phyloP scores from a whole-genome alignment of 768 basidiomycete genomes.

The Leccinum incarnatum region DNA sequence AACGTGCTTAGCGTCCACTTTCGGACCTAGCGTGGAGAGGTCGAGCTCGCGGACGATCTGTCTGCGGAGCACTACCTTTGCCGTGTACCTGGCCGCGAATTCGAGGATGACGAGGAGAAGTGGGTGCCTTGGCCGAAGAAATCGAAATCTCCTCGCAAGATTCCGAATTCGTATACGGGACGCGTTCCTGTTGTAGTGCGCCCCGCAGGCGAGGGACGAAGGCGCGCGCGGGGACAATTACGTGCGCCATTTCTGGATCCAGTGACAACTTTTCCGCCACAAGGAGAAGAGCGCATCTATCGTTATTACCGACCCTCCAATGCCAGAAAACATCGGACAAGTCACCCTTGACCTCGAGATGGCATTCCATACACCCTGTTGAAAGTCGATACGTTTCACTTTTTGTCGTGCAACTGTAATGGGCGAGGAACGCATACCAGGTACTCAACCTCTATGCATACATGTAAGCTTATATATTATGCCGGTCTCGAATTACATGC shows the following conservation, averaged over 20 bases:
- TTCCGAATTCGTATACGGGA: neutral
- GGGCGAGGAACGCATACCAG: neutral
- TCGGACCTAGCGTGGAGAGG: neutral
- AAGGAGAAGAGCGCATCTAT: conserved; percentile 15
- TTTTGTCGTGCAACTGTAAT: neutral
- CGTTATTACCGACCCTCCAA: neutral
- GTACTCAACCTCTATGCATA: neutral
- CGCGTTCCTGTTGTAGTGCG: conserved; percentile 1
- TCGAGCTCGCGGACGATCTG: conserved; percentile 1
- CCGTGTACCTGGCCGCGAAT: neutral
- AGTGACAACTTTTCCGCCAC: neutral
- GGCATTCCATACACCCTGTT: neutral
- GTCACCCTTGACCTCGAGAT: neutral
- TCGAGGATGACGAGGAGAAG: conserved; percentile 16
- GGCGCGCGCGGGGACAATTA: conserved; percentile 6
- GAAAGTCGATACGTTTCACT: neutral
- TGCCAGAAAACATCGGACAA: neutral
- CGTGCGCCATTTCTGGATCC: conserved; percentile 9
- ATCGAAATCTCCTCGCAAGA: too few species aligned
- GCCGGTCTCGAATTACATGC: conserved; percentile 15
- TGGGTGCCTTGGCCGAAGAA: conserved; percentile 22
- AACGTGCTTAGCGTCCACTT: conserved; percentile 5
- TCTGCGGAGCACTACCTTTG: neutral
- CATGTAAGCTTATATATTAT: conserved; percentile 4
- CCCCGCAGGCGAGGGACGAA: neutral